Evolutionary conservation across 495 filamentous ascomycete species (phyloP).

Genomic region (Aspergillus hancockii): DNA sequence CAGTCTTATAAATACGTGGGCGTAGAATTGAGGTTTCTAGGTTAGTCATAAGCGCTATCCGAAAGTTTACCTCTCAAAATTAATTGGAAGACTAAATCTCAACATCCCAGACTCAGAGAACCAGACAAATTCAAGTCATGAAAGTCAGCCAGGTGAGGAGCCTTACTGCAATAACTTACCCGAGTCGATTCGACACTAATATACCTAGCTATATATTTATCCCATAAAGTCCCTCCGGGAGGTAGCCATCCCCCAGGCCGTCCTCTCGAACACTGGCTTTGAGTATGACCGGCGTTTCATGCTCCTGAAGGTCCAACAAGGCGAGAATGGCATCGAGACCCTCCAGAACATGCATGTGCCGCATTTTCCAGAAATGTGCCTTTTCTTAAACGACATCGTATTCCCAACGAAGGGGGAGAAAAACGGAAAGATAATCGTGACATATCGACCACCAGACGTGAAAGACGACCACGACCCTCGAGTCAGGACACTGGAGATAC

Average conservation of each 20-base stretch:
- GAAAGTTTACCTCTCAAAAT: too few species aligned
- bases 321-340: conserved; percentile 27
- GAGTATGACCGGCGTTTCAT: conserved; percentile 77
- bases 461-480: conserved; percentile 16
- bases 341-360: conserved; percentile 70
- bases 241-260: conserved; percentile 54
- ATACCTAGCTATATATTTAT: conserved; percentile 73
- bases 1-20: too few species aligned
- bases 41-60: too few species aligned
- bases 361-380: conserved; percentile 61
- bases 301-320: conserved; percentile 58
- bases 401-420: conserved; percentile 26
- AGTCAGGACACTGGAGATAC: conserved; percentile 51
- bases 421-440: conserved; percentile 53
- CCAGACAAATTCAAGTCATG: conserved; percentile 17
- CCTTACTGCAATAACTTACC: background rate
- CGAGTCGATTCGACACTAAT: background rate
- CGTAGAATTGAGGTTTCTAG: too few species aligned
- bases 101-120: background rate
- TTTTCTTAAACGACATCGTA: conserved; percentile 64
- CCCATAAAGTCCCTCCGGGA: conserved; percentile 84
- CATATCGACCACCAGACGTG: conserved; percentile 46
- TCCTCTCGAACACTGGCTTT: conserved; percentile 67
- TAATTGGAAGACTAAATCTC: background rate
- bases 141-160: conserved; percentile 44